Evolutionary conservation across 495 filamentous ascomycete species (phyloP), one percentile per base, ranked within the genome.

Genomic region (Schizothecium vesticola): DNA sequence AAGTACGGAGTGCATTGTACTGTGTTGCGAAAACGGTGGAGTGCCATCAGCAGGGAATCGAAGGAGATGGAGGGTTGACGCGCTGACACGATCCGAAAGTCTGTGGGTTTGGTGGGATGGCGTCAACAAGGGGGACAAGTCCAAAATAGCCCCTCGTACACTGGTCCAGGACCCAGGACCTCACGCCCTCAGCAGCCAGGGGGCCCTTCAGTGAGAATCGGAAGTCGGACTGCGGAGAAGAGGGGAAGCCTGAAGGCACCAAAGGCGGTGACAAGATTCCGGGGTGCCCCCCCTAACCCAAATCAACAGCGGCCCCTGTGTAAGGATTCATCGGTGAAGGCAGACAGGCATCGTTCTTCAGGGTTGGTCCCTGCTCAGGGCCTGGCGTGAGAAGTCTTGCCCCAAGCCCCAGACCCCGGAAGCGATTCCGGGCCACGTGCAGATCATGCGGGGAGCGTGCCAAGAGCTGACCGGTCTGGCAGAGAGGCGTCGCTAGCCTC

Each of bases 401-500:
- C 64, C 67, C 63, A 36, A 60, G 26, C 62, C 63, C 59, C 63
- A 69, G 67, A 59, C 57, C 64, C 70, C 70, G 70, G 70, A 71
- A 67, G 51, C 13, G 56, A 51, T 51, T 66, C 61, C 70, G 64
- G 67, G 67, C 66, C 70, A 72, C 70, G 70, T 72, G 70, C 66
- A 71, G 66, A 63, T 68, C 66, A 71, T 71, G 70, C 70, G 70
- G 70, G 70, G 70, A 63, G 21, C 57, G 33, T 59, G 59, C 57
- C 51, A 66, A 68, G 63, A 29, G 62, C 63, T 55, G 63, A 67
- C 67, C 43, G 57, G 63, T 55, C 67, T 58, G 59, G 21, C 23
- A 25, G 31, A 22, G 29, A 43, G 57, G 64, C 55, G 36, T 11
- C 62, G 21, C 43, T 64, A 64, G 62, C 62, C 31, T 56, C 62